Base-by-base conservation (phyloP, 2,329 filamentous ascomycete species). In the Paraphaeosphaeria minitans region DNA sequence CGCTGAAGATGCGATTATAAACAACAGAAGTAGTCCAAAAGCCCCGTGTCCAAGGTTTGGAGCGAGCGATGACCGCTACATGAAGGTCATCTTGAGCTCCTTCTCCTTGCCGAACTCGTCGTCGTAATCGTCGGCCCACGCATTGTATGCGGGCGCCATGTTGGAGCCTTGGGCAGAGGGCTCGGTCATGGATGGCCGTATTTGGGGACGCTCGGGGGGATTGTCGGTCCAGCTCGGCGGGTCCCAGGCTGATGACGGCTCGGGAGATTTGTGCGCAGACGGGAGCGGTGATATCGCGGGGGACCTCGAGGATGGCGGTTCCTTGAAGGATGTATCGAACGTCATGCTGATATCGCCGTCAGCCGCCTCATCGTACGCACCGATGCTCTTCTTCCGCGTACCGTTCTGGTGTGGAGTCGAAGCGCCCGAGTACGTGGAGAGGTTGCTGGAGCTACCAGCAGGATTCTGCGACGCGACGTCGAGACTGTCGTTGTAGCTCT, bases 51-150 rank as follows among this genome's bases (percentile, higher is more conserved):
- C 37, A n/a, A 39, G 13, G 7, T 5, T 39, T 1, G 33, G 27
- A 13, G 16, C 7, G 19, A 29, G 39, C 21, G 14, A 14, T 22
- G 37, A 33, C n/a, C n/a, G n/a, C 66, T 54, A 72, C 69, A 71
- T 71, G 56, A 83, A 83, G 24, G 78, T 80, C 80, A 83, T 82
- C 69, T 78, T 74, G 41, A 83, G 72, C 59, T 82, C 79, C 65
- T 76, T 77, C 68, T 81, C 80, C 62, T 75, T 71, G 2, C 78
- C 80, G 69, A 80, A 82, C 3, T 79, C 78, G 33, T 78, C 77
- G 1, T 81, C 79, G 50, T 77, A 75, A n/a, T 80, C 79, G 48
- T 81, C 78, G 3, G 74, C 77, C 80, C 81, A 82, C 6, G 80
- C 80, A 66, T 82, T 82, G 33, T 77, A 75, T 21, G 76, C 74